Conservation (phyloP, 2,329 filamentous ascomycete genomes). For the Penicillium sp. region DNA sequence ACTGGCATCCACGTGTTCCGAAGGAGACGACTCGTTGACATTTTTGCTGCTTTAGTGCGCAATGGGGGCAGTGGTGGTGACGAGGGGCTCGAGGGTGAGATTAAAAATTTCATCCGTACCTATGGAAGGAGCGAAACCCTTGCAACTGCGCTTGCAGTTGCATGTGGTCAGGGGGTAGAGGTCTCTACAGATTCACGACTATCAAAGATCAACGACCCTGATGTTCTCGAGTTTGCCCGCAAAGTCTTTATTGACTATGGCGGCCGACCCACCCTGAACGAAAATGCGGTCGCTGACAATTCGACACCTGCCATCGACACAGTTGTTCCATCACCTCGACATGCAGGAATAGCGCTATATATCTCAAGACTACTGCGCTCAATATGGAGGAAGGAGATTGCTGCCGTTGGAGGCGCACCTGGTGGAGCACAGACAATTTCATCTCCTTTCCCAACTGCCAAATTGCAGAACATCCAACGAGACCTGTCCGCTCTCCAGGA, state of each 20-base stretch:
- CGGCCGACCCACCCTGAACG: constrained; percentile 81
- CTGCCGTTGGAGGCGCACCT: constrained; percentile 59
- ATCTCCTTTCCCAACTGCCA: constrained; percentile 69
- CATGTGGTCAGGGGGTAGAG: constrained; percentile 90
- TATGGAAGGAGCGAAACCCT: constrained; percentile 91
- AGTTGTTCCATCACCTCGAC: constrained; percentile 84
- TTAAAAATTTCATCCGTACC: constrained; percentile 79
- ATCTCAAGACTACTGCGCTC: constrained; percentile 85
- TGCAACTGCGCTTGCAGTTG: constrained; percentile 88
- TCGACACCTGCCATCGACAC: constrained; percentile 74
- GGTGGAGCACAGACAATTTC: constrained; percentile 67
- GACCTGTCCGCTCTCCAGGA: constrained; percentile 77
- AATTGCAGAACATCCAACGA: constrained; percentile 77
- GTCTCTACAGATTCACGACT: constrained; percentile 72
- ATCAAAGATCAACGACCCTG: constrained; percentile 76
- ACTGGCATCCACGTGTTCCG: constrained; percentile 86
- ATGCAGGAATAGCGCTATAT: constrained; percentile 87
- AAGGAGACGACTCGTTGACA: constrained; percentile 83
- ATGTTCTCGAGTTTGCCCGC: constrained; percentile 82
- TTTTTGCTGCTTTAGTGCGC: constrained; percentile 83
- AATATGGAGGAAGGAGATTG: constrained; percentile 82
- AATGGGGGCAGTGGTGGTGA: constrained; percentile 66
- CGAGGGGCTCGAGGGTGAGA: constrained; percentile 79
- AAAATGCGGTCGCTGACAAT: constrained; percentile 69
- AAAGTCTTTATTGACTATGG: constrained; percentile 91